Base-by-base conservation (phyloP, 164 flowering plant species). In the Berberis thunbergii region DNA sequence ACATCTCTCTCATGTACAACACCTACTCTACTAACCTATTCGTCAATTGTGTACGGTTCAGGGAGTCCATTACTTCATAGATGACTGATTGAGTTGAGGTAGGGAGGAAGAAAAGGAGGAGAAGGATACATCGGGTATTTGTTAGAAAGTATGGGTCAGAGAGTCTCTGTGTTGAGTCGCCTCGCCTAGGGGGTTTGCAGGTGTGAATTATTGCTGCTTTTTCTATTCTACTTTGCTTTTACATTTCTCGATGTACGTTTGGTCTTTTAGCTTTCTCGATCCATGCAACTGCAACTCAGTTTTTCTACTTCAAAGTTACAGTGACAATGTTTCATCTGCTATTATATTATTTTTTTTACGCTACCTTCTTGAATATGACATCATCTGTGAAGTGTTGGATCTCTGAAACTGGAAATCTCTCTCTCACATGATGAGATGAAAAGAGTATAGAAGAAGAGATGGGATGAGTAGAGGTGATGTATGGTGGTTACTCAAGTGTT, bases 141-240 rank as follows among this genome's bases (percentile, higher is more conserved):
- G n/a, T 11, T 52, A 26, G 54, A 52, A 52, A 52, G 8, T 26
- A 26, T 26, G 26, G 26, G 26, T 26, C 26, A 26, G 26, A 26
- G 26, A 26, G 26, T 26, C 26, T 26, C 26, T 26, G 26, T 26
- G 26, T 26, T 4, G 49, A 46, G 4, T 46, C 49, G 54, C 13
- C 3, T 50, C 49, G 49, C 54, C 26, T 52, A 11, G 4, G 11
- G 0, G 4, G 2, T 52, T 4, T 52, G 60, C 39, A 7, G 6
- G 41, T 42, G 38, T 54, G 66, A 54, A 53, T 64, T 55, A 60
- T n/a, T 53, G 64, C 2, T 54, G 40, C 54, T 54, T 48, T n/a
- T 41, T 7, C 38, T 10, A 6, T 39, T 54, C 26, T 10, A 26
- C n/a, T 57, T 57, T 41, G 38, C 45, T 45, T 58, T 49, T 49